Percentiles rank a stretch among this genome's conserved stretches.
phyloP scores from a whole-genome alignment of 1,284 basidiomycete genomes.

The Psilocybe mexicana region DNA sequence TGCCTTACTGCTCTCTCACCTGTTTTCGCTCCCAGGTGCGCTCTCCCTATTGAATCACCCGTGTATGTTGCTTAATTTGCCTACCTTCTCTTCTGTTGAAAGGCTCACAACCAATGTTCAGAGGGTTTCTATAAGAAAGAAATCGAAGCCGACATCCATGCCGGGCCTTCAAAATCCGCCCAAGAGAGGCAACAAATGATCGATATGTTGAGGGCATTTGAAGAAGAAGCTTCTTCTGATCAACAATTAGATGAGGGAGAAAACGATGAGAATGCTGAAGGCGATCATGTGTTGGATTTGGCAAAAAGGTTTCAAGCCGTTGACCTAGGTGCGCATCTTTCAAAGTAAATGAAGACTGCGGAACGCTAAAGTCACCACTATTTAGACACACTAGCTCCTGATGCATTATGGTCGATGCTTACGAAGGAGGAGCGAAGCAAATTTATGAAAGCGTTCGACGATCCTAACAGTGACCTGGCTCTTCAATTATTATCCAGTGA shows the following conservation, averaged over 20 bases:
- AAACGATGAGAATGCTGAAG: conserved; percentile 40
- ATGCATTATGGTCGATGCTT: conserved; percentile 66
- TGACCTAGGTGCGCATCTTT: conserved; percentile 55
- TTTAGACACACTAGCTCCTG: conserved; percentile 49
- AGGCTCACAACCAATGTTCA: conserved; percentile 72
- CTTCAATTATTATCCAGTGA: conserved; percentile 60
- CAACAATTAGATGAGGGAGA: conserved; percentile 30
- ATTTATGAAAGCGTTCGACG: conserved; percentile 57
- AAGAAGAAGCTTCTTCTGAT: conserved; percentile 53
- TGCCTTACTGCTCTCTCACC: conserved; percentile 74
- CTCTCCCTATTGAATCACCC: conserved; percentile 2
- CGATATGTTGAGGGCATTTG: conserved; percentile 68
- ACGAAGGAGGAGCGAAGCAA: conserved; percentile 55
- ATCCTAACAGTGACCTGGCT: conserved; percentile 59
- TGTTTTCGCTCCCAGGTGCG: conserved; percentile 76
- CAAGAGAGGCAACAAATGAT: conserved; percentile 66
- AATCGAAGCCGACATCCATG: conserved; percentile 59
- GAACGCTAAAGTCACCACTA: conserved; percentile 4
- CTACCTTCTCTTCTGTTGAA: conserved; percentile 4
- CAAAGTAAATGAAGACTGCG: neutral
- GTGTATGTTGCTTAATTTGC: conserved; percentile 6
- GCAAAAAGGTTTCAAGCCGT: conserved; percentile 53
- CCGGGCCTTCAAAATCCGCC: conserved; percentile 49
- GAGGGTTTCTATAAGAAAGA: conserved; percentile 77
- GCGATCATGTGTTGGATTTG: conserved; percentile 38